phyloP scores from a whole-genome alignment of 1,139 yeast species.

The Tardiomyces blankii region DNA sequence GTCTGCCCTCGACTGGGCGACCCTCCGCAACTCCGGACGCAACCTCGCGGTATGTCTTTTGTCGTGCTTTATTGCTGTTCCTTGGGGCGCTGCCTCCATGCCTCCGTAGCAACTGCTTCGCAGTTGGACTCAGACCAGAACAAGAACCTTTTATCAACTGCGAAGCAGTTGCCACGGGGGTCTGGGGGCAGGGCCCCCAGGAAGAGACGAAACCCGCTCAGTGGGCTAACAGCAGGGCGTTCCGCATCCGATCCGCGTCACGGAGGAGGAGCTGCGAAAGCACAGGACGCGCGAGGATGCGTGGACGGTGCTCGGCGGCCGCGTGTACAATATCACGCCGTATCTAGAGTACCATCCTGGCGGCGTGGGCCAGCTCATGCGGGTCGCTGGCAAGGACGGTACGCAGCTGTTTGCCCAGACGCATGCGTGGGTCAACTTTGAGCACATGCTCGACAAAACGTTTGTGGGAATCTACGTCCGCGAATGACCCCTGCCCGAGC shows the following conservation, averaged over 20 bases:
- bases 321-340: conserved; percentile 75
- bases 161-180: too few relatives aligned
- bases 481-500: conserved; percentile 2
- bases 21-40: conserved; percentile 35
- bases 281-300: conserved; percentile 58
- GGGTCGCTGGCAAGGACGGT: conserved; percentile 79
- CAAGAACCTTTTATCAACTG: neutral
- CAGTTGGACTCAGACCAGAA: too few relatives aligned
- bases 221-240: neutral
- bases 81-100: too few relatives aligned
- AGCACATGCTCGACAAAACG: conserved; percentile 69
- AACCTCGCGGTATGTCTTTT: conserved; percentile 27
- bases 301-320: conserved; percentile 78
- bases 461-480: conserved; percentile 47
- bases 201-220: too few relatives aligned
- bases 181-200: too few relatives aligned
- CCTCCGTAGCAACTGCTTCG: too few relatives aligned
- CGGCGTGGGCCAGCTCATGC: conserved; percentile 67
- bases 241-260: conserved; percentile 34
- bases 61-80: too few relatives aligned
- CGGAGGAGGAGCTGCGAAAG: conserved; percentile 44
- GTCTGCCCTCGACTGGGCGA: conserved; percentile 84
- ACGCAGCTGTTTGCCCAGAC: conserved; percentile 68
- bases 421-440: conserved; percentile 83
- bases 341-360: conserved; percentile 90